A percentile compares a stretch with the other conserved stretches of the same genome.
These are phyloP conservation scores for Dioszegia hungarica DNA, from an alignment of 768 basidiomycete genomes.

Conservation along the genomic window DNA sequence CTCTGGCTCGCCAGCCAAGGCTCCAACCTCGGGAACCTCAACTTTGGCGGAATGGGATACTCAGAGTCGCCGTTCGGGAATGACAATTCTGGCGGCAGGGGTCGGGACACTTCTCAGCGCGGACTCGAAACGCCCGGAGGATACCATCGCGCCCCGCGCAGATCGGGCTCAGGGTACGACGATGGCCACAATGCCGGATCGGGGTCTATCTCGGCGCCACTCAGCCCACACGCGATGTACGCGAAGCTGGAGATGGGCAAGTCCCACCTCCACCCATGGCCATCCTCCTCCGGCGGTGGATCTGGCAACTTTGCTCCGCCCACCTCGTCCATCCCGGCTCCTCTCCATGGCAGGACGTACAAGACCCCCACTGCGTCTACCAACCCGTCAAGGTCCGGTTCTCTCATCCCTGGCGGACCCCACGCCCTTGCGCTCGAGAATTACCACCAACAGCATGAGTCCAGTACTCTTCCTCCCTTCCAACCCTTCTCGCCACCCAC, in stretches of 20 bases:
- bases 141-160: not conserved
- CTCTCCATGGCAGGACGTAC: constrained; percentile 4
- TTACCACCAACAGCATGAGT: not conserved
- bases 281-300: not conserved
- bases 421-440: not conserved
- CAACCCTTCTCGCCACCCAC: constrained; percentile 36
- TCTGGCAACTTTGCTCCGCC: constrained; percentile 13
- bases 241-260: constrained; percentile 44
- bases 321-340: constrained; percentile 19
- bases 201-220: constrained; percentile 44
- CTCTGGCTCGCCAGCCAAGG: constrained; percentile 46
- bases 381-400: constrained; percentile 6
- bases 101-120: constrained; percentile 34
- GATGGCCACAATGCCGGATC: constrained; percentile 22
- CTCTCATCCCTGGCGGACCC: constrained; percentile 2
- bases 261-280: constrained; percentile 16
- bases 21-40: constrained; percentile 35
- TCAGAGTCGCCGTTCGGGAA: constrained; percentile 30
- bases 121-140: constrained; percentile 36
- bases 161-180: not conserved
- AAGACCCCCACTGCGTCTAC: not conserved
- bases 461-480: constrained; percentile 37
- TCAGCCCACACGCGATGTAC: constrained; percentile 42
- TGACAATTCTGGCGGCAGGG: constrained; percentile 16
- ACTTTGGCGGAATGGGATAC: constrained; percentile 2